A percentile compares a stretch with the other conserved stretches of the same genome.
These are phyloP conservation scores for Brasilioporus rufonigricans DNA, from an alignment of 768 basidiomycete genomes.

Conservation along the genomic window DNA sequence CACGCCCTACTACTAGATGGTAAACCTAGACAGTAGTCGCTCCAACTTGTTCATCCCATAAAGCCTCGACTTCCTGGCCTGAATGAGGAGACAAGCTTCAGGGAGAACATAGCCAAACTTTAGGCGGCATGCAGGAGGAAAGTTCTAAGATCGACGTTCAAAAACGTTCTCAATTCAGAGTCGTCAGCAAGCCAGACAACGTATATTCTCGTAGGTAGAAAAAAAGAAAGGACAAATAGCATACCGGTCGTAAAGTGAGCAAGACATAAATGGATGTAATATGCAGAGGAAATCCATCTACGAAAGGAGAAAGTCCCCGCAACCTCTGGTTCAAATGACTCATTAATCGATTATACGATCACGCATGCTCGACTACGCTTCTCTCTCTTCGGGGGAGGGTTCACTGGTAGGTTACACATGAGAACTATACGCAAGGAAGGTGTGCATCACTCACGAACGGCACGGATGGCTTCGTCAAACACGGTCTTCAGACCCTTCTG, in stretches of 20 bases:
- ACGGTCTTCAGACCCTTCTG: conserved; percentile 99
- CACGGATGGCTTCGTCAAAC: conserved; percentile 98
- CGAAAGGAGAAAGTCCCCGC: conserved; percentile 22
- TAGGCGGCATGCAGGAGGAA: no score
- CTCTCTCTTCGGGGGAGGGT: conserved; percentile 66
- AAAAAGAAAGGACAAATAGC: conserved; percentile 32
- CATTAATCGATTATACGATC: conserved; percentile 62
- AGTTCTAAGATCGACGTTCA: no score
- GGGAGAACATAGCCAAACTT: no score
- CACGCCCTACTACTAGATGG: no score
- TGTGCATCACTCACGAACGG: conserved; percentile 69
- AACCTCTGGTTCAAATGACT: conserved; percentile 19
- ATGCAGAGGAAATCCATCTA: conserved; percentile 40
- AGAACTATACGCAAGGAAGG: conserved; percentile 4
- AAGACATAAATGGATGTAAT: conserved; percentile 69
- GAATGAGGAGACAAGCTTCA: no score
- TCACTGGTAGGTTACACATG: conserved; percentile 47
- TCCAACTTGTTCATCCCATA: no score
- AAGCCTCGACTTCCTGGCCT: no score
- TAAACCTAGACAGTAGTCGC: no score
- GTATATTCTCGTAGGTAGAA: conserved; percentile 35
- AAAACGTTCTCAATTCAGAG: not conserved
- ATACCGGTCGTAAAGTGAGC: conserved; percentile 66
- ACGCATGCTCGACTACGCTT: conserved; percentile 56
- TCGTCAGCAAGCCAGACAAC: conserved; percentile 31